Conservation (phyloP, 768 basidiomycete genomes). For the Lactarius indigo region DNA sequence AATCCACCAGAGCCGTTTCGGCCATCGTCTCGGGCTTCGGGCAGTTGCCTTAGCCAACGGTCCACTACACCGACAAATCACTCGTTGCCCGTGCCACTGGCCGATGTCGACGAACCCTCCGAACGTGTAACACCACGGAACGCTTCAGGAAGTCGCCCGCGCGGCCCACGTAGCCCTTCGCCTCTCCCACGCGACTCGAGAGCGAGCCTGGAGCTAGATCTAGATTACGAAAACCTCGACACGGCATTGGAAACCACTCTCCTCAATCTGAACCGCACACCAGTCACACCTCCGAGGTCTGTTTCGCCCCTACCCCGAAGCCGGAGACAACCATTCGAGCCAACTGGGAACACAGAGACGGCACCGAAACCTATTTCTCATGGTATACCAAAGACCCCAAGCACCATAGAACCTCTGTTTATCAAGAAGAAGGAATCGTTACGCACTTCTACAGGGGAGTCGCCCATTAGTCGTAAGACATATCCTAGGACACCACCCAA, state of each 20-base stretch:
- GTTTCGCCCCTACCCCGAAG: conserved; percentile 63
- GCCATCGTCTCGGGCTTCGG: conserved; percentile 53
- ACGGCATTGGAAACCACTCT: conserved; percentile 40
- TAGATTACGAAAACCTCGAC: conserved; percentile 46
- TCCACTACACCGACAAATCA: conserved; percentile 44
- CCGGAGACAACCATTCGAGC: conserved; percentile 64
- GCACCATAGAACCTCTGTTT: conserved; percentile 67
- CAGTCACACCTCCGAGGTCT: conserved; percentile 30
- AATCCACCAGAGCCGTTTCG: conserved; percentile 54
- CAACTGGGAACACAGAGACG: conserved; percentile 47
- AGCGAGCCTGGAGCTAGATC: conserved; percentile 33
- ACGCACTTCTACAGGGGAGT: conserved; percentile 42
- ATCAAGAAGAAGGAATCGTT: conserved; percentile 82
- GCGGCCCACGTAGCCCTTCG: conserved; percentile 74
- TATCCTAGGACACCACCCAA: conserved; percentile 42
- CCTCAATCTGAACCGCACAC: conserved; percentile 30
- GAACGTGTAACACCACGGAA: conserved; percentile 46
- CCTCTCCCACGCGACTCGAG: conserved; percentile 53
- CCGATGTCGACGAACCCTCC: conserved; percentile 36
- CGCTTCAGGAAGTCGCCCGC: conserved; percentile 55
- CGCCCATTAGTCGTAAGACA: conserved; percentile 34
- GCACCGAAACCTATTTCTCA: conserved; percentile 44
- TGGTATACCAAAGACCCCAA: conserved; percentile 35
- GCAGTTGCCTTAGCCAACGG: conserved; percentile 39
- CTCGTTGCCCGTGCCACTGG: conserved; percentile 41